Evolutionary conservation across 2,329 filamentous ascomycete species (phyloP), one percentile per base, ranked within the genome.

Genomic region (Teratosphaeria pseudoeucalypti): DNA sequence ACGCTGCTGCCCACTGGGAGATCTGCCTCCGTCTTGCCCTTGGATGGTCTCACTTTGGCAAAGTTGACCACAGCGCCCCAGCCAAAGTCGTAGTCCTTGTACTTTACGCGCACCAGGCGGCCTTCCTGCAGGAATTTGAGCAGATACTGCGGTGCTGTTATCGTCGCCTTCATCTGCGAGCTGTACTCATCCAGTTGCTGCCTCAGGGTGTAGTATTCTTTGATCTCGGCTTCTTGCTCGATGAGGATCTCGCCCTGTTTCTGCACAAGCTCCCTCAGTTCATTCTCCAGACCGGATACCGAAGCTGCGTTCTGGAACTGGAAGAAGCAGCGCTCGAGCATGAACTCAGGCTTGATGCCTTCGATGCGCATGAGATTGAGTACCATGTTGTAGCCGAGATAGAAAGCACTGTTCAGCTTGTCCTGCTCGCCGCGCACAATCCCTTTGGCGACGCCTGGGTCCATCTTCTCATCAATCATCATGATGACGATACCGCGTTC

Each of bases 371-470:
- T 87, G 62, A 99, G 77, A 71, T 99, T 99, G 60, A 99, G 81
- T 70, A 99, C 90, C 94, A 99, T 99, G 78, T 99, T 99, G 80
- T 99, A 99, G 34, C 94, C 92, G 16, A 99, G 82, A 72, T 99
- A 90, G 76, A 99, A 99, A 1, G 94, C 94, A 3, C 94, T 97
- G 76, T 97, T 97, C 34, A 99, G 85, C 66, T 92, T 91, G 74
- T 99, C 95, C 74, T 99, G 94, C 71, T 96, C 89, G 66, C 94
- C 94, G 57, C 94, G 90, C 12, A 99, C 94, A 67, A 99, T 96
- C 64, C 89, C 87, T 75, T 95, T 95, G 52, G 94, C 92, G n/a
- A 88, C 86, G 2, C 90, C 85, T 1, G 94, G 94, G 70, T 99
- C 94, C 78, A 99, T 92, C 77, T 94, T 90, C 73, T 95, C 89